Conservation (phyloP, 1,139 yeast species). For the Nakaseomyces glabratus region DNA sequence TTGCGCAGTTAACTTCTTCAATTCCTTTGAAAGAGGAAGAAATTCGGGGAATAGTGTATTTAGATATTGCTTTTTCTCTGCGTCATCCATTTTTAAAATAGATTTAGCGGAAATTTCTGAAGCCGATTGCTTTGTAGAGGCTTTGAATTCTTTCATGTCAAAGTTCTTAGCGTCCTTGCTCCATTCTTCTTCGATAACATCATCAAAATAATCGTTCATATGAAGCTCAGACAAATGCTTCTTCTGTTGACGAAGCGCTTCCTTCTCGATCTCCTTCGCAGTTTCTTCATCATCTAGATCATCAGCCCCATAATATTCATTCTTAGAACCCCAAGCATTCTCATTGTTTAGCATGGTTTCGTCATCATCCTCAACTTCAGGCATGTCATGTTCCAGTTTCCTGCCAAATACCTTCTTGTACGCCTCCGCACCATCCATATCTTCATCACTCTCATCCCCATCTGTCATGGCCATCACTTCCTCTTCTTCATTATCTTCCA, state of each 20-base stretch:
- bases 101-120: constrained; percentile 23
- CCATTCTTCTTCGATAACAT: constrained; percentile 74
- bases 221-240: constrained; percentile 72
- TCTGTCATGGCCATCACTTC: constrained; percentile 39
- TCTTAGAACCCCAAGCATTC: constrained; percentile 73
- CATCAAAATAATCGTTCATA: constrained; percentile 77
- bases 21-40: constrained; percentile 63
- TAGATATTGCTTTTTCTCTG: constrained; percentile 42
- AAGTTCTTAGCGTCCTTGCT: constrained; percentile 36
- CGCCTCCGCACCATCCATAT: constrained; percentile 35
- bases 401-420: constrained; percentile 34
- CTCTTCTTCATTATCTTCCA: constrained; percentile 39
- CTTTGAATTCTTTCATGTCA: constrained; percentile 33
- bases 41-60: constrained; percentile 74
- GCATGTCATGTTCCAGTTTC: constrained; percentile 32
- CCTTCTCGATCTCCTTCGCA: constrained; percentile 72
- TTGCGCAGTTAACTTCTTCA: constrained; percentile 39
- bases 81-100: constrained; percentile 32
- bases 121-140: constrained; percentile 33
- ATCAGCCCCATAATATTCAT: constrained; percentile 80
- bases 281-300: constrained; percentile 67
- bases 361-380: constrained; percentile 35
- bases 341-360: constrained; percentile 47
- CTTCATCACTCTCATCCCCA: constrained; percentile 24
- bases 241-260: constrained; percentile 81